These are phyloP conservation scores for Cytospora piceicola DNA, from an alignment of 2,329 filamentous ascomycete genomes.

Conservation along the genomic window DNA sequence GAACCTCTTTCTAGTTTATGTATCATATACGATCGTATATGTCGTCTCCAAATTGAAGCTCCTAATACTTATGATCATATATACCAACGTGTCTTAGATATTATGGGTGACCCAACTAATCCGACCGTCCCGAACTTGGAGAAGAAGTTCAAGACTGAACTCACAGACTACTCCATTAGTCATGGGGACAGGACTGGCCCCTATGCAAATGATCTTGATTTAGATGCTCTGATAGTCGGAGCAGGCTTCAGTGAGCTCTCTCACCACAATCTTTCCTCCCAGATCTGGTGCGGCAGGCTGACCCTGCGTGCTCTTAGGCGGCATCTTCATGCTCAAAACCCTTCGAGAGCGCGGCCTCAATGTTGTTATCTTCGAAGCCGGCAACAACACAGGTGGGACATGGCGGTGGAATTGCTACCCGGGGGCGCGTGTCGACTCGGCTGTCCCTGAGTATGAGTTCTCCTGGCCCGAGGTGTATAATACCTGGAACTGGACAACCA, in stretches of 20 bases:
- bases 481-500: slow-evolving; percentile 60
- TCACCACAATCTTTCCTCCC: neutral
- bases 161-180: slow-evolving; percentile 44
- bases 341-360: slow-evolving; percentile 55
- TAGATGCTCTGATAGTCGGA: slow-evolving; percentile 50
- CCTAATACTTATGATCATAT: neutral
- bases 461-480: slow-evolving; percentile 56
- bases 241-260: slow-evolving; percentile 47
- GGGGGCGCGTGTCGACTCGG: slow-evolving; percentile 57
- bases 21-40: neutral
- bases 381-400: slow-evolving; percentile 53
- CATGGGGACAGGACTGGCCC: slow-evolving; percentile 42
- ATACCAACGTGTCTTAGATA: slow-evolving; percentile 6
- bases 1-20: neutral
- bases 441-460: slow-evolving; percentile 58
- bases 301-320: slow-evolving; percentile 37
- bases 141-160: slow-evolving; percentile 48
- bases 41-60: too few species aligned
- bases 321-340: slow-evolving; percentile 55
- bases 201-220: slow-evolving; percentile 48
- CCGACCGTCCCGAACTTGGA: slow-evolving; percentile 1
- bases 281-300: neutral
- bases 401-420: slow-evolving; percentile 64
- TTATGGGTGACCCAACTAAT: slow-evolving; percentile 32
- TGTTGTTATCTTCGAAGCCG: slow-evolving; percentile 56